These are phyloP conservation scores for Aotearoamyces nothofagi DNA, from an alignment of 2,329 filamentous ascomycete species.

Conservation along the genomic window DNA sequence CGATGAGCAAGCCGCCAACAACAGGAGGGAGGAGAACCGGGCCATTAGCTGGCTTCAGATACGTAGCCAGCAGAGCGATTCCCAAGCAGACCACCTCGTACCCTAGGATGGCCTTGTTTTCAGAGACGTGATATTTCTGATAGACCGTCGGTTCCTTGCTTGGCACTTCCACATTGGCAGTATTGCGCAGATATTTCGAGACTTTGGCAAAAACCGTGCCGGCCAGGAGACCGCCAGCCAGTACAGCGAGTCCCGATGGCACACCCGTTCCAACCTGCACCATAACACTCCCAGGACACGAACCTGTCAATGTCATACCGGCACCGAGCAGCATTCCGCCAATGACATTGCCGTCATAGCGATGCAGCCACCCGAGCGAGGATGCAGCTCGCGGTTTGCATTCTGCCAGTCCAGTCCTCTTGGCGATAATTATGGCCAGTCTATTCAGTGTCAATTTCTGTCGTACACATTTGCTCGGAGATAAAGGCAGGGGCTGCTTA, in stretches of 20 bases:
- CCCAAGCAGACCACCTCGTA: slow-evolving; percentile 10
- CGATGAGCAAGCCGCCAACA: slow-evolving; percentile 41
- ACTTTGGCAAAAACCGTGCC: slow-evolving; percentile 29
- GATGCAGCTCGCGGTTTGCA: slow-evolving; percentile 35
- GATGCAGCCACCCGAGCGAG: slow-evolving; percentile 31
- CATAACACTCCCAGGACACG: slow-evolving; percentile 50
- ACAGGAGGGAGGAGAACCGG: slow-evolving; percentile 10
- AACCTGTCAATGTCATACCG: slow-evolving; percentile 51
- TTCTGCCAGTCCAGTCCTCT: too few relatives aligned
- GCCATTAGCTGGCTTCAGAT: too few relatives aligned
- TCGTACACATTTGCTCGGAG: too few relatives aligned
- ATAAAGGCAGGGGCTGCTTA: slow-evolving; percentile 26
- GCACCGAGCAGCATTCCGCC: slow-evolving; percentile 45
- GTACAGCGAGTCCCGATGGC: slow-evolving; percentile 31
- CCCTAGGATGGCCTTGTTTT: slow-evolving; percentile 4
- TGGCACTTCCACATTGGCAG: not conserved
- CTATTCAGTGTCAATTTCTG: too few relatives aligned
- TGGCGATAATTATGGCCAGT: too few relatives aligned
- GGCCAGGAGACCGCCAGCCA: slow-evolving; percentile 38
- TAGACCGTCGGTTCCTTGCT: slow-evolving; percentile 8
- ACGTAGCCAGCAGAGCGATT: slow-evolving; percentile 11
- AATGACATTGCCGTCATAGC: slow-evolving; percentile 48
- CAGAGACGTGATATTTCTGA: slow-evolving; percentile 5
- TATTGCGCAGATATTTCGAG: slow-evolving; percentile 2
- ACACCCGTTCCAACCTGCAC: slow-evolving; percentile 41